Evolutionary conservation across 2,329 filamentous ascomycete genomes (phyloP).

Genomic region (Tolypocladium cylindrosporum): DNA sequence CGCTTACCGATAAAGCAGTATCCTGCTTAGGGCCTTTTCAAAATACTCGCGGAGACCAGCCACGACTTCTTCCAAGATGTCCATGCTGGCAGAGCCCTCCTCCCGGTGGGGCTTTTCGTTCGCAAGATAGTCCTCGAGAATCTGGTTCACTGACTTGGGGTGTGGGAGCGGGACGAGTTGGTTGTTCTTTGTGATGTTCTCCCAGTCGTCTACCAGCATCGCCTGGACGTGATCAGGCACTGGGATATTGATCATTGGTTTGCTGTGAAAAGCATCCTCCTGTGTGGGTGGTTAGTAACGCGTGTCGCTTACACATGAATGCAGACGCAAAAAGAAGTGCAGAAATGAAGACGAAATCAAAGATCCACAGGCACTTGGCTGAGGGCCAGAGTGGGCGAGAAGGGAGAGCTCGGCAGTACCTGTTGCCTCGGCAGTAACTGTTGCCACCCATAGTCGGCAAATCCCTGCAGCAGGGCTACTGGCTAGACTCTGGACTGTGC

Average conservation of each 20-base stretch:
- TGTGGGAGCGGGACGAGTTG: slow-evolving; percentile 82
- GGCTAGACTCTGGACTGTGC: not conserved
- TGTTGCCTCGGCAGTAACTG: not conserved
- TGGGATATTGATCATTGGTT: slow-evolving; percentile 76
- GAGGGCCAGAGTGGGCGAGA: not conserved
- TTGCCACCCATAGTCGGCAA: not conserved
- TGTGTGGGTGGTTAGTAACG: slow-evolving; percentile 26
- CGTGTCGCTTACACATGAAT: not conserved
- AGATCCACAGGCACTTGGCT: not conserved
- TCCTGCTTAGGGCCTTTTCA: slow-evolving; percentile 76
- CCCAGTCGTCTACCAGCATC: slow-evolving; percentile 94
- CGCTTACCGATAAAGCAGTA: slow-evolving; percentile 68
- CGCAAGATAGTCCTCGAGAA: slow-evolving; percentile 71
- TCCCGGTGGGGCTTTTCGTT: slow-evolving; percentile 59
- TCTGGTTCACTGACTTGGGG: slow-evolving; percentile 60
- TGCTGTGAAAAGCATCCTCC: slow-evolving; percentile 80
- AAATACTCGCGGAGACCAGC: slow-evolving; percentile 88
- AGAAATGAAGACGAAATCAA: not conserved
- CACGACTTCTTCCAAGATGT: slow-evolving; percentile 84
- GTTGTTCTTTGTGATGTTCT: slow-evolving; percentile 92
- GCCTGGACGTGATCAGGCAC: slow-evolving; percentile 88
- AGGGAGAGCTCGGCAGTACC: not conserved
- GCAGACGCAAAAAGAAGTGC: not conserved
- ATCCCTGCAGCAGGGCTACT: no score
- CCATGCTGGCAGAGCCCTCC: slow-evolving; percentile 59